A percentile compares a stretch with the other conserved stretches of the same genome.
Conservation (phyloP, 805 yeast species). For the Jamesozyma gamospora region DNA sequence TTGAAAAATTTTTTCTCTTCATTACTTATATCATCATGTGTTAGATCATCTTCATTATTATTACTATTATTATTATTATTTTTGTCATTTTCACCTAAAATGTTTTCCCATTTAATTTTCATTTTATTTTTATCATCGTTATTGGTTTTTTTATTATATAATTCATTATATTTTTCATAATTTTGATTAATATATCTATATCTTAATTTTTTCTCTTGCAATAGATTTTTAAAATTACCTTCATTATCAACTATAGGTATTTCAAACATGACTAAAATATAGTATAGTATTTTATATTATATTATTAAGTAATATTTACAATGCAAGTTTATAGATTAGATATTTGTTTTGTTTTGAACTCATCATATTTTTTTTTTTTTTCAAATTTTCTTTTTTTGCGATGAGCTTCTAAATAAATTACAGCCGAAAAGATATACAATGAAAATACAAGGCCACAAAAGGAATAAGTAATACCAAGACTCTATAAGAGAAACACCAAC, state of each 20-base stretch:
- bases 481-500: neutral
- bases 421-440: neutral
- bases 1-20: slow-evolving; percentile 20
- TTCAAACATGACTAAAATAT: slow-evolving; percentile 13
- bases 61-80: slow-evolving; percentile 7
- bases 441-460: too few relatives aligned
- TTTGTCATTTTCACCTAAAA: slow-evolving; percentile 10
- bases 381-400: neutral
- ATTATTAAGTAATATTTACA: neutral
- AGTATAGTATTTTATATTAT: neutral
- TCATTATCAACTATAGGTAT: slow-evolving; percentile 10
- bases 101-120: slow-evolving; percentile 15
- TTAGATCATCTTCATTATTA: slow-evolving; percentile 5
- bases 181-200: slow-evolving; percentile 21
- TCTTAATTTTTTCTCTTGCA: slow-evolving; percentile 19
- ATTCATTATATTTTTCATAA: slow-evolving; percentile 10
- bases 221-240: slow-evolving; percentile 9
- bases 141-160: neutral
- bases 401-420: neutral
- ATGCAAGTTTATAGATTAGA: too few relatives aligned
- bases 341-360: neutral
- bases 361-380: neutral
- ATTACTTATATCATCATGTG: neutral
- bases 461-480: too few relatives aligned
- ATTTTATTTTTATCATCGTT: slow-evolving; percentile 4